Base-by-base conservation (phyloP, 306 rosid species). In the Acacia confusa region DNA sequence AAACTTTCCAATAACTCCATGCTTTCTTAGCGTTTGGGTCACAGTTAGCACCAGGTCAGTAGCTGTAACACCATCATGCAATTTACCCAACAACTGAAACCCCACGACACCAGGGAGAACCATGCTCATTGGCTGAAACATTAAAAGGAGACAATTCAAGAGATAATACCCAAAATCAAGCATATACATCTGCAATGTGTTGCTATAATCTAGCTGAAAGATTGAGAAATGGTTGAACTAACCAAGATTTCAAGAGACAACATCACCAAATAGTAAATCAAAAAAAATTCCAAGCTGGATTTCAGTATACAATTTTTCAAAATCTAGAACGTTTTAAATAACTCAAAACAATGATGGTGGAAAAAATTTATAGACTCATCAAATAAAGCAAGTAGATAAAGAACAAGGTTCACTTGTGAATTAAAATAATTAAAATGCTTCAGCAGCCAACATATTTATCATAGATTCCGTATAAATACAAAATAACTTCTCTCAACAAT, bases 51-150 rank as follows among this genome's bases (percentile, higher is more conserved):
- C 34, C 74, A 70, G 25, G 34, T 70, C 53, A 20, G 52, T 41
- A 40, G 74, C 74, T 38, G 74, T 70, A 41, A 70, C 74, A 41
- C 74, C 34, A 13, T 70, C 20, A 2, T 12, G 34, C 34, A 70
- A 12, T 41, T 69, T 40, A 6, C 74, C 74, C 15, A 5, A 69
- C 32, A 69, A 69, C 12, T 69, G 24, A 25, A 69, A 40, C 4
- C 74, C 52, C 48, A 68, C 73, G 4, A 68, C 73, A 68, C 73
- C 73, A 68, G 73, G 73, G 20, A 68, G 50, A 44, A 68, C 50
- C 73, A 68, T 68, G 50, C 30, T 68, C 73, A 68, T 68, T 5
- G 48, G 50, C 73, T 68, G 73, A n/a, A 55, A 55, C 61, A 20
- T 55, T 16, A 17, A 53, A 19, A 55, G n/a, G 61, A 55, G 11